phyloP scores from a whole-genome alignment of 768 basidiomycete species.

The Chalciporus sphaerocephalus region DNA sequence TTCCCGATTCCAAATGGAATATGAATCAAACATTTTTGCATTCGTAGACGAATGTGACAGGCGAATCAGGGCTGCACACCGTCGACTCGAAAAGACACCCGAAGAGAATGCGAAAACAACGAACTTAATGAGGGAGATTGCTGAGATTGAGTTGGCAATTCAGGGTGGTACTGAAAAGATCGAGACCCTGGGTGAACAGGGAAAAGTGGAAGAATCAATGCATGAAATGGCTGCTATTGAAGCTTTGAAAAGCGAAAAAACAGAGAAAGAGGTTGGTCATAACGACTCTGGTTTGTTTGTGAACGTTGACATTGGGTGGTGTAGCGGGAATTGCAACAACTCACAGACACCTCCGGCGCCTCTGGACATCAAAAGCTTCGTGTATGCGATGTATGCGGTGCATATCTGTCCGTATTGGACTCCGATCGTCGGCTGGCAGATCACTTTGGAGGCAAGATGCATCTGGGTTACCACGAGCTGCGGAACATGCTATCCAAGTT shows the following conservation, averaged over 20 bases:
- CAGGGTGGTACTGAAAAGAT: conserved; percentile 99
- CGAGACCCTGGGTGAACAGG: conserved; percentile 92
- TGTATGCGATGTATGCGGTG: conserved; percentile 99
- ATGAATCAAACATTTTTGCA: conserved; percentile 89
- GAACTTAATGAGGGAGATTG: conserved; percentile 98
- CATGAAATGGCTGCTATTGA: conserved; percentile 96
- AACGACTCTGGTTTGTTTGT: conserved; percentile 5
- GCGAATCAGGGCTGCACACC: conserved; percentile 88
- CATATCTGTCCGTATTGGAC: conserved; percentile 97
- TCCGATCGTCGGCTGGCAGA: conserved; percentile 98
- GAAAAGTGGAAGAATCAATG: conserved; percentile 99
- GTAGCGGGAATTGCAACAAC: conserved; percentile 88
- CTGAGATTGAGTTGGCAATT: conserved; percentile 97
- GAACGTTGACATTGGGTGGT: conserved; percentile 8
- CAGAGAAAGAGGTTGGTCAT: conserved; percentile 79
- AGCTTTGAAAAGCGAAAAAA: conserved; percentile 92
- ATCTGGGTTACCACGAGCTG: conserved; percentile 96
- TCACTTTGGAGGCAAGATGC: conserved; percentile 99
- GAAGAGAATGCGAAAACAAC: conserved; percentile 99
- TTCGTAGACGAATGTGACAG: conserved; percentile 99
- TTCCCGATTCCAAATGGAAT: conserved; percentile 87
- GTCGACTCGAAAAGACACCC: conserved; percentile 96
- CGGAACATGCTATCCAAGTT: conserved; percentile 91
- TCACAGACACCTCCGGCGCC: conserved; percentile 97
- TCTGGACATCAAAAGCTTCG: conserved; percentile 99